Conservation (phyloP, 2,329 filamentous ascomycete species). For the Rhynchosporium secalis region DNA sequence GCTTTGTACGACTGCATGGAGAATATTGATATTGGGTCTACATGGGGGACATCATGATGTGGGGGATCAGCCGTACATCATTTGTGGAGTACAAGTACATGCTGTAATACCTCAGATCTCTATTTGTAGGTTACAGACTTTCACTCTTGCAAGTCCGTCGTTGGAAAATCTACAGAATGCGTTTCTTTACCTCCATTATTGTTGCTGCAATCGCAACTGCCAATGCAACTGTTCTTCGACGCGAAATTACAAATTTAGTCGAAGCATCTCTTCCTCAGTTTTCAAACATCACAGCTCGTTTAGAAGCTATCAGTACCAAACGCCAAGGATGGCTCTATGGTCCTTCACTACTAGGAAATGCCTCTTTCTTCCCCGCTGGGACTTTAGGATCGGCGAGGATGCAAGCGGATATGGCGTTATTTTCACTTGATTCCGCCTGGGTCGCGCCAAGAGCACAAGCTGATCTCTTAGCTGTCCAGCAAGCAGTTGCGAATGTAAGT, state of each 20-base stretch:
- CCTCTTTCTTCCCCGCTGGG: conserved; percentile 17
- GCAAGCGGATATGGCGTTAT: conserved; percentile 14
- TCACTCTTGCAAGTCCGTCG: background rate
- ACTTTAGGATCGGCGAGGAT: conserved; percentile 10
- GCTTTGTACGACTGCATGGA: background rate
- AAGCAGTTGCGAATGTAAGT: conserved; percentile 17
- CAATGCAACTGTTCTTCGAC: conserved; percentile 1
- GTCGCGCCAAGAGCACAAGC: background rate
- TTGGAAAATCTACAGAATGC: background rate
- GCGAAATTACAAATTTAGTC: background rate
- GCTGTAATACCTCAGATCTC: background rate
- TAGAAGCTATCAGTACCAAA: conserved; percentile 18
- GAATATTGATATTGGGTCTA: background rate
- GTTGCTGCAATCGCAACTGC: background rate
- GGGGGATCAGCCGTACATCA: background rate
- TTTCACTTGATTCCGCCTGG: conserved; percentile 5
- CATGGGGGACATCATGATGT: background rate
- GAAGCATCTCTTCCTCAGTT: conserved; percentile 17
- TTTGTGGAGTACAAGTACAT: conserved; percentile 7
- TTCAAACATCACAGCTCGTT: conserved; percentile 13
- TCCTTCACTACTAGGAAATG: conserved; percentile 17
- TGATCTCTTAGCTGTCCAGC: conserved; percentile 14
- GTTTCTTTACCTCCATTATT: background rate
- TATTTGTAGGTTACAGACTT: conserved; percentile 1
- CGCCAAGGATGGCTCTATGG: conserved; percentile 19